phyloP scores from a whole-genome alignment of 1,284 basidiomycete species.

The Afroboletus lepidellus region DNA sequence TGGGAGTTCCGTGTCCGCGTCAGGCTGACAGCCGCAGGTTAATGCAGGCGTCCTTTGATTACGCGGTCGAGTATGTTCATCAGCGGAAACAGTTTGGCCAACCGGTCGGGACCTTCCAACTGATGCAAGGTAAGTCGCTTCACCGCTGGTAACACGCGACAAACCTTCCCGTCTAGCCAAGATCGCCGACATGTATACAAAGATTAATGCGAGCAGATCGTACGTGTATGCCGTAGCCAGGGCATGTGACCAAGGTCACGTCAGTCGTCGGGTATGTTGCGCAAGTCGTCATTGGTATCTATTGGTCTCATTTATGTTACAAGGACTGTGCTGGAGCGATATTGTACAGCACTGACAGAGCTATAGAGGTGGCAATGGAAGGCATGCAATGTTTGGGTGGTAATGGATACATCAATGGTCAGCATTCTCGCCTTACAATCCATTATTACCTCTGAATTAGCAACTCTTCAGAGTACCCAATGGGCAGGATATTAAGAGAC shows the following conservation, averaged over 20 bases:
- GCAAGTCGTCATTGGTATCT: conserved; percentile 12
- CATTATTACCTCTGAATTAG: not conserved
- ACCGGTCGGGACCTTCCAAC: conserved; percentile 88
- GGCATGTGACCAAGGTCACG: conserved; percentile 80
- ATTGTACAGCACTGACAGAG: conserved; percentile 86
- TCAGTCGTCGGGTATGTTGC: conserved; percentile 72
- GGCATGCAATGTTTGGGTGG: conserved; percentile 91
- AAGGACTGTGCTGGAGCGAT: conserved; percentile 94
- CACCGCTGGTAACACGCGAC: not conserved
- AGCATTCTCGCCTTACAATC: conserved; percentile 12
- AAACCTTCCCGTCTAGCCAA: conserved; percentile 49
- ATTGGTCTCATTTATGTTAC: conserved; percentile 2
- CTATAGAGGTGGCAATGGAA: conserved; percentile 87
- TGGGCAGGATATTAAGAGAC: conserved; percentile 83
- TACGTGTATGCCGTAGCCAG: conserved; percentile 93
- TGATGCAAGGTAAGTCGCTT: conserved; percentile 81
- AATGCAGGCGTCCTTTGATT: conserved; percentile 94
- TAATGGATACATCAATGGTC: conserved; percentile 91
- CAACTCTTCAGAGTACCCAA: conserved; percentile 69
- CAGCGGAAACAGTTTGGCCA: conserved; percentile 89
- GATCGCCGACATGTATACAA: conserved; percentile 95
- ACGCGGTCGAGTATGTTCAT: conserved; percentile 86
- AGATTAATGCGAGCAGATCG: conserved; percentile 81
- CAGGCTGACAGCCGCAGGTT: conserved; percentile 49
- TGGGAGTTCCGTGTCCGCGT: not conserved